Evolutionary conservation across 495 filamentous ascomycete genomes (phyloP).

Genomic region (Penicillium pulvis): DNA sequence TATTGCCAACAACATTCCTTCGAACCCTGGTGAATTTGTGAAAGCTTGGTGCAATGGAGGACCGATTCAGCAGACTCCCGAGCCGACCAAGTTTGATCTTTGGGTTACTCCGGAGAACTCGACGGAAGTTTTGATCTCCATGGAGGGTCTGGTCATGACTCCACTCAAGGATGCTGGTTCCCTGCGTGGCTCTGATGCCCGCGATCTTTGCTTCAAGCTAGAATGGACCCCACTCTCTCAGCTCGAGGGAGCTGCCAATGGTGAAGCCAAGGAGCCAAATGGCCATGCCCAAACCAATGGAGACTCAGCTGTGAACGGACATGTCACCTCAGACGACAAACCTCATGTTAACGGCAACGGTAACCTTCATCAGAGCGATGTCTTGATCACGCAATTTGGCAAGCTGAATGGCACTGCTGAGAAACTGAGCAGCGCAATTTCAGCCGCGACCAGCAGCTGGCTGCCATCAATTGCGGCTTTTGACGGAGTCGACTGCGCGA

Average conservation of each 20-base stretch:
- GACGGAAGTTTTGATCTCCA: conserved; percentile 28
- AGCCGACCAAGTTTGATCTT: conserved; percentile 37
- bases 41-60: conserved; percentile 36
- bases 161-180: conserved; percentile 31
- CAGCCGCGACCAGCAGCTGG: conserved; percentile 13
- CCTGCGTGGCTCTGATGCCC: conserved; percentile 8
- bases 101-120: conserved; percentile 32
- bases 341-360: conserved; percentile 18
- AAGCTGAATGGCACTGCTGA: conserved; percentile 18
- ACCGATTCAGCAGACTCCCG: conserved; percentile 24
- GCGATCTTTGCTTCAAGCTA: conserved; percentile 39
- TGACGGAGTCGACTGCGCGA: conserved; percentile 12
- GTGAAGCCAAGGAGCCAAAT: conserved; percentile 8
- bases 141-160: conserved; percentile 37
- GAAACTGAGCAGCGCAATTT: conserved; percentile 13
- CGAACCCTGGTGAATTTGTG: conserved; percentile 27
- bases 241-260: conserved; percentile 2
- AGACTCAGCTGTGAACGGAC: conserved; percentile 5
- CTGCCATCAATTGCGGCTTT: conserved; percentile 14
- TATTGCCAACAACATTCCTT: conserved; percentile 27
- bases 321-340: conserved; percentile 3
- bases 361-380: conserved; percentile 8
- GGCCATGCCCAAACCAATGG: conserved; percentile 1
- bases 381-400: conserved; percentile 22
- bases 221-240: conserved; percentile 32